Evolutionary conservation across 2,329 filamentous ascomycete genomes (phyloP).

Genomic region (Colletotrichum sp.): DNA sequence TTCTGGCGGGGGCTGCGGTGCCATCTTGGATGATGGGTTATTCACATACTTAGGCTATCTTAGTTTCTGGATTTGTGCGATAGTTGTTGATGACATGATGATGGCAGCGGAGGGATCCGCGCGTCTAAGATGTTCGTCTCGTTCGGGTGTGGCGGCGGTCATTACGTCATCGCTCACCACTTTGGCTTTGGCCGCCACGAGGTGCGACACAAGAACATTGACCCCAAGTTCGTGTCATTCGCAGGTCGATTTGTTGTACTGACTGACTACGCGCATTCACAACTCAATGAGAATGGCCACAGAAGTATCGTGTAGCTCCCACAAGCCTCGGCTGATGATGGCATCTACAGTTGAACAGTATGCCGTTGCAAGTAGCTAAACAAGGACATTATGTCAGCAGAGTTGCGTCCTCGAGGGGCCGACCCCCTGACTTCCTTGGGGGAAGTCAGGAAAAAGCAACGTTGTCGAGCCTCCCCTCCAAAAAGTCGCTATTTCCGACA

Average conservation of each 20-base stretch:
- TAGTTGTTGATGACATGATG: not conserved
- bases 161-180: slow-evolving; percentile 1
- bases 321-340: too few relatives aligned
- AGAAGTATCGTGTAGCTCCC: too few relatives aligned
- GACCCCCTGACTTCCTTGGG: not conserved
- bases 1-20: not conserved
- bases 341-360: too few relatives aligned
- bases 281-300: too few relatives aligned
- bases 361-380: not conserved
- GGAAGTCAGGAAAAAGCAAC: not conserved
- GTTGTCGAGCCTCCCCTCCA: not conserved
- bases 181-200: too few relatives aligned
- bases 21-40: not conserved
- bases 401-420: not conserved
- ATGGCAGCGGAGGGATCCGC: not conserved
- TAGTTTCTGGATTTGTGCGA: not conserved
- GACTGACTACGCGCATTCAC: too few relatives aligned
- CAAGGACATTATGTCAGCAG: not conserved
- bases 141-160: not conserved
- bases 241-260: too few relatives aligned
- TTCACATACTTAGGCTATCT: not conserved
- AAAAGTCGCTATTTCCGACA: not conserved
- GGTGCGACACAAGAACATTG: too few relatives aligned
- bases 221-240: too few relatives aligned
- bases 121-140: not conserved